phyloP scores from a whole-genome alignment of 441 rosid species.

The Euphorbia celastroides region DNA sequence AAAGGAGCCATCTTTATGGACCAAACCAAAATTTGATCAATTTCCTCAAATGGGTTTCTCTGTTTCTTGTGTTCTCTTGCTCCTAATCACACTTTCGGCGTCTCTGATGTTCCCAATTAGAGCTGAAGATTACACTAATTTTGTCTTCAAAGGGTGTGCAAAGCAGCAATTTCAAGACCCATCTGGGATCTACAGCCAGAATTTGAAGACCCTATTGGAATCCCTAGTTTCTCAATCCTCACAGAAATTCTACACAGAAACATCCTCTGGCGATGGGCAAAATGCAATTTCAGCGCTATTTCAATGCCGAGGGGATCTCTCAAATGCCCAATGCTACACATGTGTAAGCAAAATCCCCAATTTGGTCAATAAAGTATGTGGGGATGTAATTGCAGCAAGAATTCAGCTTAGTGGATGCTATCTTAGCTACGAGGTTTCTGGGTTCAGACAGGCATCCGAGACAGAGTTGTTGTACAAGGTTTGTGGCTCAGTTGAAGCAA shows the following conservation, averaged over 20 bases:
- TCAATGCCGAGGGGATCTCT: conserved; percentile 89
- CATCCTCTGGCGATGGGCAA: conserved; percentile 54
- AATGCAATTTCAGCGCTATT: conserved; percentile 50
- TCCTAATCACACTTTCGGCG: conserved; percentile 19
- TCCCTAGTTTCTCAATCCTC: conserved; percentile 59
- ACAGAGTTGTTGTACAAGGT: conserved; percentile 53
- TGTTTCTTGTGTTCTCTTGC: conserved; percentile 9
- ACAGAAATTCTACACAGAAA: conserved; percentile 31
- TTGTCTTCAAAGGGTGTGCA: conserved; percentile 75
- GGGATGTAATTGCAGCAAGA: conserved; percentile 51
- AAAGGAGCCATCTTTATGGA: conserved; percentile 8
- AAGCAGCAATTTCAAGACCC: conserved; percentile 54
- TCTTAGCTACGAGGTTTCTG: conserved; percentile 50
- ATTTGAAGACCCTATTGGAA: conserved; percentile 48
- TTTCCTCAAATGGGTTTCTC: conserved; percentile 27
- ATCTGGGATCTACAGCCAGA: conserved; percentile 42
- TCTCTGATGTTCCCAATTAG: neutral
- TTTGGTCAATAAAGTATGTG: conserved; percentile 49
- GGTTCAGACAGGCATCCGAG: conserved; percentile 52
- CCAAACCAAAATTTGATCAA: conserved; percentile 13
- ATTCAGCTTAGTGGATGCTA: conserved; percentile 76
- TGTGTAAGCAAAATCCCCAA: conserved; percentile 53
- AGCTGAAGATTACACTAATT: conserved; percentile 37
- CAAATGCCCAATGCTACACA: conserved; percentile 39
- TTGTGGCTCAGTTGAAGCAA: conserved; percentile 49